Base-by-base conservation (phyloP, 768 basidiomycete species). In the Boletus vermiculosoides region DNA sequence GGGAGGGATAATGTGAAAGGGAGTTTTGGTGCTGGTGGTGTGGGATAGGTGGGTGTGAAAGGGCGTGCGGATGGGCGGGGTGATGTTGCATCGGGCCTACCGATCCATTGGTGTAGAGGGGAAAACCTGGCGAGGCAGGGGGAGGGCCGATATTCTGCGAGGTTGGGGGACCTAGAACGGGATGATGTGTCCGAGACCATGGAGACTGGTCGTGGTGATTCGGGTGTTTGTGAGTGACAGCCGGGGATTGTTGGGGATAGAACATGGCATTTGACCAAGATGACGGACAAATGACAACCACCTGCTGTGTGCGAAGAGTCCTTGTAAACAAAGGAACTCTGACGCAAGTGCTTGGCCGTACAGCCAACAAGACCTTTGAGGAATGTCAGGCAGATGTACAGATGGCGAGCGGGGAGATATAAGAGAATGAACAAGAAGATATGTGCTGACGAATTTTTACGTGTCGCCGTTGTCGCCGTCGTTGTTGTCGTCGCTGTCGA, bases 21-120 rank as follows among this genome's bases (percentile, higher is more conserved):
- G 90, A 90, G 67, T 83, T 87, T 78, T 92, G 92, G 72, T 90
- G 86, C 58, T 86, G 87, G 72, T 91, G 90, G 63, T 85, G 84
- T 40, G 78, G 76, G 59, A 85, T 76, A 28, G 84, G 78, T 18
- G 81, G 79, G 68, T 77, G 67, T 18, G 75, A 55, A 45, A 79
- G 63, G 50, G 77, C 74, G 66, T 83, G 81, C 7, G 82, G 81
- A 64, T 81, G 82, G 61, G 82, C 80, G 16, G 74, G 79, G 63
- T 86, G 86, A 62, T 78, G 79, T 63, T 87, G 87, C 64, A 90
- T 77, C 59, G 81, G 74, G 68, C 78, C 78, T 7, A 85, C 78
- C 53, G 74, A 78, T 66, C 86, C 85, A 68, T 90, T 89, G 53
- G 85, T 80, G 78, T 90, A 92, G 58, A 90, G 71, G 37, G 87